Conservation (phyloP, 2,329 filamentous ascomycete species). For the Trichoderma cornu-damae region DNA sequence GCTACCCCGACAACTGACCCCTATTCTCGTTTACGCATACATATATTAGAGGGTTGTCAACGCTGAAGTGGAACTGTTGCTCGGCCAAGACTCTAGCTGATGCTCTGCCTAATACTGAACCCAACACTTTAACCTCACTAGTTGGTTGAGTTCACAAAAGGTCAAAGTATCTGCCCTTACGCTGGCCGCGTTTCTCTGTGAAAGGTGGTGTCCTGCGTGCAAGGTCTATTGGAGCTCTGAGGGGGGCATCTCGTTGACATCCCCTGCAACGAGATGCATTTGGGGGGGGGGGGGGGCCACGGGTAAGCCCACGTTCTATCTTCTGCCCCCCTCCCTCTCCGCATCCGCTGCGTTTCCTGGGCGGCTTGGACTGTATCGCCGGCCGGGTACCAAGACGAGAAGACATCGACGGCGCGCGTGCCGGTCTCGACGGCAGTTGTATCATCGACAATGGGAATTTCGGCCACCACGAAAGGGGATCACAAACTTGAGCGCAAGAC, state of each 20-base stretch:
- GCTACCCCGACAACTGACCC: neutral
- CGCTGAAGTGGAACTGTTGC: neutral
- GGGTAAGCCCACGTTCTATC: neutral
- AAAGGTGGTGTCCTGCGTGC: constrained; percentile 1
- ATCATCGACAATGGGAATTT: neutral
- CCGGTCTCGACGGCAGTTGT: neutral
- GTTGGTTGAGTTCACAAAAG: neutral
- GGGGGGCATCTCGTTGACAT: neutral
- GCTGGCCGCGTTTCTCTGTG: neutral
- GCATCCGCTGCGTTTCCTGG: neutral
- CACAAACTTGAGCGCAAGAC: neutral
- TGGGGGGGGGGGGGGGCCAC: constrained; percentile 1
- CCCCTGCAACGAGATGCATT: constrained; percentile 4
- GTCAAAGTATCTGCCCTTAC: neutral
- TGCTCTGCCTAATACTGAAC: neutral
- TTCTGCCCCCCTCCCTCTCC: neutral
- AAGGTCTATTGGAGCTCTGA: neutral
- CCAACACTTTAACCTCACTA: neutral
- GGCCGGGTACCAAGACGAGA: neutral
- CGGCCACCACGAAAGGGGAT: neutral
- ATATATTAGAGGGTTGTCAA: neutral
- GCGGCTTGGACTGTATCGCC: neutral
- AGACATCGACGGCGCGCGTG: neutral
- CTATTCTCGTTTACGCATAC: neutral
- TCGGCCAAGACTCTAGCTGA: neutral